A percentile compares a stretch with the other conserved stretches of the same genome.
phyloP scores from a whole-genome alignment of 768 basidiomycete genomes.

The Termitomyces sp. region DNA sequence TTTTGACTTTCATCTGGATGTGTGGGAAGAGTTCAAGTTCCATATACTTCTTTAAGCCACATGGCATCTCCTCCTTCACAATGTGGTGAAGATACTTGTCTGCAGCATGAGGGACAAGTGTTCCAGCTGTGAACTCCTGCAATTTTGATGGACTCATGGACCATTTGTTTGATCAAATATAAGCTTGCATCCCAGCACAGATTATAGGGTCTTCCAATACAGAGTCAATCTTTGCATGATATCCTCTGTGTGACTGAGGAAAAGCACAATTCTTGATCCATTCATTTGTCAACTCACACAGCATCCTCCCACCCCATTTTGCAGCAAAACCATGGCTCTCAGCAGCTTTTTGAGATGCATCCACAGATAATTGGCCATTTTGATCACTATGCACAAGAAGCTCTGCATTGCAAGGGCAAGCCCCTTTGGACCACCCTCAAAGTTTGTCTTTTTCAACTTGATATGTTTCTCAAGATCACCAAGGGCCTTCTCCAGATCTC shows the following conservation, averaged over 20 bases:
- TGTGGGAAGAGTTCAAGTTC: neutral
- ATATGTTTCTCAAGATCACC: neutral
- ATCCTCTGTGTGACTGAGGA: conserved; percentile 19
- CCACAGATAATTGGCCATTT: neutral
- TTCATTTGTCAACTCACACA: neutral
- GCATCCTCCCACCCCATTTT: neutral
- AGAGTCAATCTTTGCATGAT: conserved; percentile 21
- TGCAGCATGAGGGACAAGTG: conserved; percentile 19
- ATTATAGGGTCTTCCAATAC: conserved; percentile 22
- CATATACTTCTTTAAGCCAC: conserved; percentile 16
- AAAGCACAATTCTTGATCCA: conserved; percentile 20
- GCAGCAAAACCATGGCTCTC: neutral
- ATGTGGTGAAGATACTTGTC: conserved; percentile 22
- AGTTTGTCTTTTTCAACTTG: neutral
- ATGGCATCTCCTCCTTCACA: conserved; percentile 26
- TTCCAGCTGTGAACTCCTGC: neutral
- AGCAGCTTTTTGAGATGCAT: neutral
- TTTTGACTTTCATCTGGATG: neutral
- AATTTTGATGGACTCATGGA: conserved; percentile 26
- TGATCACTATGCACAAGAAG: neutral
- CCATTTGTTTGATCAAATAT: conserved; percentile 28
- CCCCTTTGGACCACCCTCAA: neutral
- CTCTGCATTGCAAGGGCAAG: neutral
- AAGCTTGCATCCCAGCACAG: conserved; percentile 21
- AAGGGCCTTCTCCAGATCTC: neutral